Evolutionary conservation across 768 basidiomycete species (phyloP), one percentile per base, ranked within the genome.

Genomic region (Paxillus involutus): DNA sequence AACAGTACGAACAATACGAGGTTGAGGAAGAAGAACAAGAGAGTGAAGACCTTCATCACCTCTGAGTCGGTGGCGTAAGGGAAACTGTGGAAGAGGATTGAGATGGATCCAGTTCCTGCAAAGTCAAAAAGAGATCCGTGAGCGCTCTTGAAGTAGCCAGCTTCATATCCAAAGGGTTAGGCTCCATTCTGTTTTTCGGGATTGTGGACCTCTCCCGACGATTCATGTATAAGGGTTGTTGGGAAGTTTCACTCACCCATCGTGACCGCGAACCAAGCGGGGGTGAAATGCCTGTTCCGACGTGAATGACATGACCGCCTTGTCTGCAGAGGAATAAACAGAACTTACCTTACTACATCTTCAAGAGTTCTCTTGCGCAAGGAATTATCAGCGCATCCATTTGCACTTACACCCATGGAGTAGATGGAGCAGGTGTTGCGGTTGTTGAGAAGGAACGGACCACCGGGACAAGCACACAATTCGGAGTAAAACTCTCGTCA

Each of bases 21-120:
- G 63, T 86, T 83, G 54, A 88, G 66, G 64, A 84, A 76, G 70
- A 86, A 86, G 61, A 88, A 74, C 5, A 75, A 67, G 32, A 81
- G 71, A 29, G 77, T 72, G 44, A 81, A 59, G 11, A 67, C 65
- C 46, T 70, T 68, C 59, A 83, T 75, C n/a, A 72, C 58, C 11
- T 58, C 54, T 4, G 77, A 75, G 32, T 70, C 66, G 35, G 61
- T 63, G 3, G 75, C 79, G 60, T 85, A 88, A 0, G 85, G 86
- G 61, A 84, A 84, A 10, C 63, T 73, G 37, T 77, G 71, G 62
- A 86, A 81, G 33, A 88, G 74, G 36, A 77, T 75, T 56, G 82
- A 81, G 13, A 86, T 69, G 0, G 76, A 71, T 3, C 81, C 82
- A 0, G 81, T 82, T 6, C 81, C 76, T 73, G 44, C 43, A 46